Evolutionary conservation across 257 asterid genomes (phyloP).

Genomic region (Solanum commersonii): DNA sequence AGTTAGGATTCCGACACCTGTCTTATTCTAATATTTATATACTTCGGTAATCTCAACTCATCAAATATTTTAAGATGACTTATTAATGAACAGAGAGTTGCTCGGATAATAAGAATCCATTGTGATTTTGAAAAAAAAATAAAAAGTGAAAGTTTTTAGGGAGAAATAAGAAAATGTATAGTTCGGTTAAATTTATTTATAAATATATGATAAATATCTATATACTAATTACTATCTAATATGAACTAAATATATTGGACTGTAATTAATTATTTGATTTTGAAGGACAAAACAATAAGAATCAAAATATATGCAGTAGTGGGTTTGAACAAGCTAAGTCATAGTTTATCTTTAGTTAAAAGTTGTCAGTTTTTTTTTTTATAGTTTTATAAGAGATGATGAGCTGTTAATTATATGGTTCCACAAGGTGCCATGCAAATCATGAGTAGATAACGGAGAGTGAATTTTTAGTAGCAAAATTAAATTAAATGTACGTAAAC

Average conservation of each 20-base stretch:
- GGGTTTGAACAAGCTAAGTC: neutral
- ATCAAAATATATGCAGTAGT: neutral
- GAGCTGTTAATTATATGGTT: neutral
- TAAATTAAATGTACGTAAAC: neutral
- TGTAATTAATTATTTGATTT: neutral
- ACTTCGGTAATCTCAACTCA: constrained; percentile 45
- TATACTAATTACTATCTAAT: no score
- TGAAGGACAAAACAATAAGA: neutral
- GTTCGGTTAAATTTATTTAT: no score
- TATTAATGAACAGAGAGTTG: no score
- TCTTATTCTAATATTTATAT: neutral
- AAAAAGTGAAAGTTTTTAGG: neutral
- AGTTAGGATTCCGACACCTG: constrained; percentile 45
- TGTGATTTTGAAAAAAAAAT: no score
- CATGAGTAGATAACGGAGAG: neutral
- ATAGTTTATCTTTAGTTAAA: neutral
- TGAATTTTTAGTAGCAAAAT: neutral
- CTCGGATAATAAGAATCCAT: no score
- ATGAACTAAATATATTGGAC: neutral
- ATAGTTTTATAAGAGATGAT: neutral
- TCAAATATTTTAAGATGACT: constrained; percentile 11
- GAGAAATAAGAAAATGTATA: neutral
- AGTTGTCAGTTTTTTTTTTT: neutral
- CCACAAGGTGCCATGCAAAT: neutral
- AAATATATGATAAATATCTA: no score